Conservation (phyloP, 1,139 yeast genomes). For the Candida pseudoviswanathii region DNA sequence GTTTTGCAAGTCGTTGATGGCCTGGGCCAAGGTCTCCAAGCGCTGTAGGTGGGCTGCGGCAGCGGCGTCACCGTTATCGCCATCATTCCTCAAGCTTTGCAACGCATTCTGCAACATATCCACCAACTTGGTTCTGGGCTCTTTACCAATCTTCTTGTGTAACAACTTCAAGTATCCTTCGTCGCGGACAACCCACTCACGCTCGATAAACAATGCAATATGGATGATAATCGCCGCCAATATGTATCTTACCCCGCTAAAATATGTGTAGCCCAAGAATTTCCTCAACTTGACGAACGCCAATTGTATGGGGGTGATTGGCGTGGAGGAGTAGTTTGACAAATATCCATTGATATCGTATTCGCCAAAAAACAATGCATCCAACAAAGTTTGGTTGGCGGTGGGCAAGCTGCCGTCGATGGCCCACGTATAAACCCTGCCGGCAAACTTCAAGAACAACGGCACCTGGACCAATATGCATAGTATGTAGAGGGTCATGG, state of each 20-base stretch:
- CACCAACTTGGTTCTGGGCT: constrained; percentile 45
- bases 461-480: constrained; percentile 59
- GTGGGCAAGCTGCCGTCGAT: constrained; percentile 54
- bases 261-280: constrained; percentile 38
- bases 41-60: constrained; percentile 27
- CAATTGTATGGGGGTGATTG: constrained; percentile 12
- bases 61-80: constrained; percentile 23
- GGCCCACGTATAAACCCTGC: constrained; percentile 55
- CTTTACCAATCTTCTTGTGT: constrained; percentile 58
- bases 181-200: constrained; percentile 74
- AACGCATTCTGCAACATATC: constrained; percentile 40
- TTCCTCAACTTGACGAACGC: constrained; percentile 18
- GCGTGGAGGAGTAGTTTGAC: not conserved
- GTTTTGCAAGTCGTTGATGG: constrained; percentile 33
- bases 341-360: constrained; percentile 20
- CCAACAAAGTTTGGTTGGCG: constrained; percentile 31
- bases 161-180: constrained; percentile 63
- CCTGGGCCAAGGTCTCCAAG: constrained; percentile 33
- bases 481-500: constrained; percentile 36
- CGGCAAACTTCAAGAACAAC: constrained; percentile 54
- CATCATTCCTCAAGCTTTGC: constrained; percentile 29
- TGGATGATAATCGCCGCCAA: constrained; percentile 42
- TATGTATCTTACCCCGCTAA: constrained; percentile 44
- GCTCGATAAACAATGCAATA: constrained; percentile 56
- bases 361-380: constrained; percentile 55